Evolutionary conservation across 352 stramenopile species (phyloP).

Genomic region (Thalassiosira pacifica): DNA sequence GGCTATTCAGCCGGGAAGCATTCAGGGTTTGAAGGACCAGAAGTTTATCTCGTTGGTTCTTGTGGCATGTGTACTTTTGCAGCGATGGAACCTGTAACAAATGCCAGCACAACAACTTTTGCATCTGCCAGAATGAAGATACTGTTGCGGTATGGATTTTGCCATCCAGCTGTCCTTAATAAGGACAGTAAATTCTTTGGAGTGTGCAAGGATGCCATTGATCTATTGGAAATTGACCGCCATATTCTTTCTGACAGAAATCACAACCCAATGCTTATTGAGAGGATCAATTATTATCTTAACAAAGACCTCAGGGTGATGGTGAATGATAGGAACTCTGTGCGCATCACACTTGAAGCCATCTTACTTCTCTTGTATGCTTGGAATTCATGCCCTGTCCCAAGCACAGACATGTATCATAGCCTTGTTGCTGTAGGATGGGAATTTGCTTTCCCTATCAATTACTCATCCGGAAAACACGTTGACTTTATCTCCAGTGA

Average conservation of each 20-base stretch:
- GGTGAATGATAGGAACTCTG: neutral
- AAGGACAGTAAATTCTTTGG: conserved; percentile 3
- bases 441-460: too few relatives aligned
- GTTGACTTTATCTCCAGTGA: too few relatives aligned
- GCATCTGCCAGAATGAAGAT: conserved; percentile 13
- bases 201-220: neutral
- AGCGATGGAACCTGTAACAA: neutral
- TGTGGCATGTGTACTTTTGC: conserved; percentile 19
- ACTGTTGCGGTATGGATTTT: conserved; percentile 8
- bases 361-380: too few relatives aligned
- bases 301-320: neutral
- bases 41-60: neutral
- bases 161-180: conserved; percentile 6
- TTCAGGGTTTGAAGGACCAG: neutral
- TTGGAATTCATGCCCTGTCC: too few relatives aligned
- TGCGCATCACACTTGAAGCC: neutral
- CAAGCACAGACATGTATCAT: neutral
- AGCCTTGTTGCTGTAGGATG: too few relatives aligned
- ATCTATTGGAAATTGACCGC: conserved; percentile 2
- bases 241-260: too few relatives aligned
- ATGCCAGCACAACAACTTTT: neutral
- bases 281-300: neutral
- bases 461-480: too few relatives aligned
- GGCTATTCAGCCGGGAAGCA: neutral
- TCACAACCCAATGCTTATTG: too few relatives aligned